A percentile compares a stretch with the other conserved stretches of the same genome.
phyloP scores from a whole-genome alignment of 2,329 filamentous ascomycete genomes.

The Davidsoniella neocaledoniae region DNA sequence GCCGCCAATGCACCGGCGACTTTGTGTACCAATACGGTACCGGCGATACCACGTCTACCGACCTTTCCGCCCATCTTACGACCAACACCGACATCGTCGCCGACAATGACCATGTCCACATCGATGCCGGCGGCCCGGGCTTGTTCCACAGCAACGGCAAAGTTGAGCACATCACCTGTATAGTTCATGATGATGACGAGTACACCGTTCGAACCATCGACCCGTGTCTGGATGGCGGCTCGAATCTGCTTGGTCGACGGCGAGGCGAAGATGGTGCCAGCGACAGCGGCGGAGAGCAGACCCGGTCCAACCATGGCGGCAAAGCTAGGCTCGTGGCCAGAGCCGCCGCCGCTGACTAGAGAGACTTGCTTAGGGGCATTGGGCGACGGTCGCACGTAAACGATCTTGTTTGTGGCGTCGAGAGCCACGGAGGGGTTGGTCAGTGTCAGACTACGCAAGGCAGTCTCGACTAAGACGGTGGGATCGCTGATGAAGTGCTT shows the following conservation, averaged over 20 bases:
- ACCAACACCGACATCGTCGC: constrained; percentile 83
- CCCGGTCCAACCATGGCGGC: constrained; percentile 70
- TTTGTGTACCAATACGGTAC: constrained; percentile 83
- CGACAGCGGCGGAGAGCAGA: constrained; percentile 64
- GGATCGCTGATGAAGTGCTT: constrained; percentile 89
- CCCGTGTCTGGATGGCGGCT: constrained; percentile 53
- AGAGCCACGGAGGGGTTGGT: constrained; percentile 73
- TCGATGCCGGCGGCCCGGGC: constrained; percentile 61
- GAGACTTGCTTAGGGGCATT: constrained; percentile 47
- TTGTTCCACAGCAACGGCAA: constrained; percentile 87
- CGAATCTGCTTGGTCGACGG: constrained; percentile 72
- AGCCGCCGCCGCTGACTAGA: constrained; percentile 74
- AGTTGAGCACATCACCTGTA: constrained; percentile 78
- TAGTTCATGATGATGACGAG: constrained; percentile 94
- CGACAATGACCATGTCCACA: constrained; percentile 81
- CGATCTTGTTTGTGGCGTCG: constrained; percentile 64
- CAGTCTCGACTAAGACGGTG: constrained; percentile 57
- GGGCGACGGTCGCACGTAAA: constrained; percentile 54
- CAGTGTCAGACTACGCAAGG: constrained; percentile 59
- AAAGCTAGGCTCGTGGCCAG: constrained; percentile 81
- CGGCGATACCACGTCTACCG: constrained; percentile 75
- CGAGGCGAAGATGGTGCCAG: constrained; percentile 74
- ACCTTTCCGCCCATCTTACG: constrained; percentile 74
- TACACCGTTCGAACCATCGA: constrained; percentile 56
- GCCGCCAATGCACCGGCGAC: constrained; percentile 71